Evolutionary conservation across 106 monocot species (phyloP), one percentile per base, ranked within the genome.

Genomic region (Dendrobium nobile): DNA sequence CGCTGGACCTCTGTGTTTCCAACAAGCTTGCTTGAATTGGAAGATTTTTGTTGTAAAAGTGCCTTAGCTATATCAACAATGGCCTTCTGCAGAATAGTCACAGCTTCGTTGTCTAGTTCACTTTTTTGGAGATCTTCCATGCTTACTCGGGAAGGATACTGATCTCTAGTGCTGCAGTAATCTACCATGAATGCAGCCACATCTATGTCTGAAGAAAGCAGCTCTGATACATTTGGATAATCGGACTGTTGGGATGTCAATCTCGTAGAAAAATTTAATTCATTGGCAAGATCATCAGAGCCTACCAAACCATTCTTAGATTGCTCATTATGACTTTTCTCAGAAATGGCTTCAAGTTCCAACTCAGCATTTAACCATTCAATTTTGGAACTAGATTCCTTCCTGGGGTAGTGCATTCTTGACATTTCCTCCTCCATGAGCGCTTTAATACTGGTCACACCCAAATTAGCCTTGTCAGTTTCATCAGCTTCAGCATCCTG

Each of bases 351-450:
- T 20, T 64, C 72, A 51, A 20, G 41, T 59, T 47, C 45, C 59
- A 84, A 48, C 24, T 84, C 75, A 51, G 80, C 77, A 17, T 43
- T 42, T 79, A 75, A 48, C 13, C 28, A 42, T 78, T 84, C 79
- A 85, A 55, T 31, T 72, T 79, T 79, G 76, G 83, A 78, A 42
- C 47, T 79, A 70, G 81, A 73, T 20, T 73, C 76, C 65, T 81
- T 81, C 77, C 41, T 80, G 22, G 73, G 41, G 77, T 59, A 28
- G 26, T 75, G 82, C 22, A 43, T 42, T 55, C 43, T 85, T 43
- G 88, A 79, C 84, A 90, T 90, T 84, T 86, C 88, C 87, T 87
- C 84, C 47, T 89, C 87, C 91, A 89, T 87, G 45, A 84, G 81
- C 59, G 56, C 42, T 81, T 89, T 86, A 37, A 86, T 77, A 79